Base-by-base conservation (phyloP, 129 eudicot genomes). In the Erigeron canadensis region DNA sequence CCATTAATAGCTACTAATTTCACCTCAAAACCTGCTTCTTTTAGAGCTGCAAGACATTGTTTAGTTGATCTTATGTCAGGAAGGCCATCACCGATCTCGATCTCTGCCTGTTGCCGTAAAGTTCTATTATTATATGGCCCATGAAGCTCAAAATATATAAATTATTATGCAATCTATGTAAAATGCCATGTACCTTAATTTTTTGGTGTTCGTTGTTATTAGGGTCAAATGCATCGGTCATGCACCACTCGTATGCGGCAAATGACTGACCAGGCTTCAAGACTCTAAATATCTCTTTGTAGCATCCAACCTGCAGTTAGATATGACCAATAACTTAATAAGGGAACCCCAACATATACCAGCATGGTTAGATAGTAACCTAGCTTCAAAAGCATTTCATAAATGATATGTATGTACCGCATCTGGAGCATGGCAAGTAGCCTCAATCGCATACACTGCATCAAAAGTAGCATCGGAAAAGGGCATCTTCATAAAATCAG, bases 171-270 rank as follows among this genome's bases (percentile, higher is more conserved):
- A 51, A 56, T 16, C 17, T 10, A 6, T 56, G 23, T 56, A 56
- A 5, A 18, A 56, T 8, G 23, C 58, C 11, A 37, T 19, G 47
- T 67, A 94, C 99, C 97, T 94, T 94, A 77, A 94, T 94, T 67
- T 84, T 82, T 75, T 87, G 90, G 81, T 94, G 97, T 23, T 86
- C 89, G 79, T 79, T 58, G 73, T 90, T 94, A 75, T 81, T 86
- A 39, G 95, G 89, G 78, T 94, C 96, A 80, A 67, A 94, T 57
- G 97, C 81, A 77, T 87, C 94, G 13, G 99, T 94, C 96, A 94
- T 94, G 86, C 99, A 89, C 99, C 99, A 94, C 47, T 90, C 96
- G 37, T 94, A 90, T 65, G 96, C 97, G 63, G 99, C 97, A 84
- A 94, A 94, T 41, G 84, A 85, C 72, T 94, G 96, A 39, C 99